phyloP scores from a whole-genome alignment of 2,329 filamentous ascomycete species.

The Botrytis cinerea region DNA sequence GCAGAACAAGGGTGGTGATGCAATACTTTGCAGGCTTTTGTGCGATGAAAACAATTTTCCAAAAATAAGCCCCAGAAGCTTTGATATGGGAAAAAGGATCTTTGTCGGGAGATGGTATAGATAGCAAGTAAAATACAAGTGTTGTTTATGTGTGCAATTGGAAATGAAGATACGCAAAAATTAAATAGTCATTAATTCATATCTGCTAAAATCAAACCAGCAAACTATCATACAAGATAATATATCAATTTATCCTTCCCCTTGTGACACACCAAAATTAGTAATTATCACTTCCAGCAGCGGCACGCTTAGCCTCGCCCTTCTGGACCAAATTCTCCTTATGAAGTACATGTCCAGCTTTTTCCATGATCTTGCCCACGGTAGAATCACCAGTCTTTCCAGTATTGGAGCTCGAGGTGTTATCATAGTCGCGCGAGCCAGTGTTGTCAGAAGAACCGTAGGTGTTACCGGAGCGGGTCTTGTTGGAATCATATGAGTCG shows the following conservation, averaged over 20 bases:
- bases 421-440: constrained; percentile 26
- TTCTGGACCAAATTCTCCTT: constrained; percentile 51
- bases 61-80: neutral
- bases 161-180: neutral
- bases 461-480: constrained; percentile 23
- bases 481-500: constrained; percentile 26
- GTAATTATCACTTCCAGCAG: constrained; percentile 35
- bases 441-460: constrained; percentile 33
- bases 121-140: neutral
- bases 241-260: neutral
- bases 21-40: neutral
- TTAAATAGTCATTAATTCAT: constrained; percentile 11
- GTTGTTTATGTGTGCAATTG: neutral
- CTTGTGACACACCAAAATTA: neutral
- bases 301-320: constrained; percentile 53
- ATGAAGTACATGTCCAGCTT: constrained; percentile 53
- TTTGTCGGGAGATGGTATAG: neutral
- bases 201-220: neutral
- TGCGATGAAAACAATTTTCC: neutral
- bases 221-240: constrained; percentile 5
- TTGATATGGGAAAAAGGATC: neutral
- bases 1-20: neutral
- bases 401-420: constrained; percentile 35
- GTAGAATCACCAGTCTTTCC: constrained; percentile 38
- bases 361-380: constrained; percentile 60